phyloP scores from a whole-genome alignment of 371 early-diverging fungal genomes.

The Haplosporangium sp. region DNA sequence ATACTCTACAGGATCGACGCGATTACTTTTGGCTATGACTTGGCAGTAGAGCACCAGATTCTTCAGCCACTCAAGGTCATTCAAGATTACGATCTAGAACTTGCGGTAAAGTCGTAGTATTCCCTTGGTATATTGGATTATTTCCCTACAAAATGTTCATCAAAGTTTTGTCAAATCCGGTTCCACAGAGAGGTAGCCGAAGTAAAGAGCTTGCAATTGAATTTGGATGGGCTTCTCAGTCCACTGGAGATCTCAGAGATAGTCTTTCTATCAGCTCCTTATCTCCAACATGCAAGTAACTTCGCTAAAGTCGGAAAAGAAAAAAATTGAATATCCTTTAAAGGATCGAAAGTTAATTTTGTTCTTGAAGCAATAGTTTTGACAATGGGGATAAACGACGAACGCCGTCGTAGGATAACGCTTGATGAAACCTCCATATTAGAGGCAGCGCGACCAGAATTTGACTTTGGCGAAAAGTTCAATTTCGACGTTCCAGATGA shows the following conservation, averaged over 20 bases:
- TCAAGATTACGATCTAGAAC: constrained; percentile 28
- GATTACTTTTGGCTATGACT: constrained; percentile 47
- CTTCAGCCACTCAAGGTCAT: constrained; percentile 2
- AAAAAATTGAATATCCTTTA: background rate
- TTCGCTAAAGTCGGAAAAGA: background rate
- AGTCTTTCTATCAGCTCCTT: constrained; percentile 2
- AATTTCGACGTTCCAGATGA: constrained; percentile 20
- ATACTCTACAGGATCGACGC: constrained; percentile 6
- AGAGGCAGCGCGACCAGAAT: background rate
- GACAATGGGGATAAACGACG: background rate
- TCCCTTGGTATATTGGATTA: too few species aligned
- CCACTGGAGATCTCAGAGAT: constrained; percentile 4
- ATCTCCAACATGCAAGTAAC: background rate
- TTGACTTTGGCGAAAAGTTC: background rate
- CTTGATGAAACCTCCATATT: constrained; percentile 22
- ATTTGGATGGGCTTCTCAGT: constrained; percentile 39
- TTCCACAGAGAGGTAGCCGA: constrained; percentile 12
- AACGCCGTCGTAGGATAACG: constrained; percentile 38
- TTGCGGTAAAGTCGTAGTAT: constrained; percentile 12
- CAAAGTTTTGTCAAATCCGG: background rate
- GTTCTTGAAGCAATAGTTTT: constrained; percentile 4
- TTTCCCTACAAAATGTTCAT: background rate
- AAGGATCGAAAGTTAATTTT: too few species aligned
- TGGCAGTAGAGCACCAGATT: constrained; percentile 24
- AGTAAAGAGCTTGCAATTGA: constrained; percentile 29